These are phyloP conservation scores for Plasmodium knowlesi DNA, from an alignment of 169 alveolate species.

Conservation along the genomic window DNA sequence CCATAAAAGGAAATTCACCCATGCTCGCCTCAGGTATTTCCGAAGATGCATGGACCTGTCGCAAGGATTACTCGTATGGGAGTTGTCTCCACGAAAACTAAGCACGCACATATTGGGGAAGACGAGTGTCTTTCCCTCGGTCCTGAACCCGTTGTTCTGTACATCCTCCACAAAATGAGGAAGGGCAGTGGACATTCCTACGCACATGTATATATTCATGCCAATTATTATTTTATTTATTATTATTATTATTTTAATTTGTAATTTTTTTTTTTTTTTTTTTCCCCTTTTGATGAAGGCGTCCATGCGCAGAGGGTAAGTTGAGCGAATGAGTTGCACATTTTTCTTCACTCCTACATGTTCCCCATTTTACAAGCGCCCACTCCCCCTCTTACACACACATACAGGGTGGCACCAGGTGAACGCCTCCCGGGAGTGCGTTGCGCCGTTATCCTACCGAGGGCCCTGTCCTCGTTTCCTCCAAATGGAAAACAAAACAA, in stretches of 20 bases:
- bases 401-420: constrained; percentile 53
- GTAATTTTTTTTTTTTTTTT: constrained; percentile 24
- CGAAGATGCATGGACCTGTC: constrained; percentile 19
- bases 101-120: too few relatives aligned
- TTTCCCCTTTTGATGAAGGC: constrained; percentile 18
- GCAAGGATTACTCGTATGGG: constrained; percentile 52
- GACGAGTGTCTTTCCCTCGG: too few relatives aligned
- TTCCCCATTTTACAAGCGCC: not conserved
- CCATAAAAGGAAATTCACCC: not conserved
- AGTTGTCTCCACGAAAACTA: not conserved
- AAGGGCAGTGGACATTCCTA: not conserved
- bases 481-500: constrained; percentile 31
- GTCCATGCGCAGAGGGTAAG: constrained; percentile 73
- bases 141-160: not conserved
- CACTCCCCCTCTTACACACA: not conserved
- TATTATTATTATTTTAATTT: not conserved
- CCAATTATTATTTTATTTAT: not conserved
- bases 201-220: not conserved
- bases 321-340: not conserved
- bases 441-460: constrained; percentile 48
- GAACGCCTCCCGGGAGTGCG: constrained; percentile 29
- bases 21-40: constrained; percentile 12
- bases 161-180: not conserved
- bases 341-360: not conserved
- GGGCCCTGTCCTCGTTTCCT: constrained; percentile 72